Evolutionary conservation across 140 eudicot genomes (phyloP).

Genomic region (Cichorium intybus): DNA sequence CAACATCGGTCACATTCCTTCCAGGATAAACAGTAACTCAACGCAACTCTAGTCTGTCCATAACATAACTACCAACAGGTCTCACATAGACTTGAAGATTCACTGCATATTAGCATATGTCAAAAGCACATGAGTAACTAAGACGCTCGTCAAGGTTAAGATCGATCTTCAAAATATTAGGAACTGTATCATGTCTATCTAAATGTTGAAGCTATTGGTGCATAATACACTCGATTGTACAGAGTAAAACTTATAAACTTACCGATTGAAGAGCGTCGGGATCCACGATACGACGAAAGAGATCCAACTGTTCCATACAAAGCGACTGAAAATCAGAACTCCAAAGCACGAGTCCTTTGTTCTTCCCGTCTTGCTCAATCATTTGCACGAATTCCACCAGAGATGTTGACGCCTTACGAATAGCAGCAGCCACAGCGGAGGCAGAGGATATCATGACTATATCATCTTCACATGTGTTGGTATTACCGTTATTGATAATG

Average conservation of each 20-base stretch:
- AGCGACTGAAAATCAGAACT: slow-evolving; percentile 80
- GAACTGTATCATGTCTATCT: not conserved
- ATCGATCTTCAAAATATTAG: not conserved
- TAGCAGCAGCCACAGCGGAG: slow-evolving; percentile 67
- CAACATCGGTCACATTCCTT: slow-evolving; percentile 58
- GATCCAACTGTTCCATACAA: slow-evolving; percentile 72
- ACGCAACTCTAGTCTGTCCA: slow-evolving; percentile 92
- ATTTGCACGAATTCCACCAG: slow-evolving; percentile 86
- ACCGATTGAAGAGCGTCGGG: slow-evolving; percentile 82
- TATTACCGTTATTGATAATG: not conserved
- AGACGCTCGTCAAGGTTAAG: not conserved
- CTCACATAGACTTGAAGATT: slow-evolving; percentile 87
- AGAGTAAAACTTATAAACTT: slow-evolving; percentile 3
- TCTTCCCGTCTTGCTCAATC: slow-evolving; percentile 39
- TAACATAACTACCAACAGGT: slow-evolving; percentile 98
- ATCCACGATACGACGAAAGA: slow-evolving; percentile 77
- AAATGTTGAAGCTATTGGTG: not conserved
- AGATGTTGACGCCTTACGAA: slow-evolving; percentile 74
- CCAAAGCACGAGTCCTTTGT: slow-evolving; percentile 55
- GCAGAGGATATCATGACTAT: slow-evolving; percentile 61
- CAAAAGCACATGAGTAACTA: slow-evolving; percentile 10
- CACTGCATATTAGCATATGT: slow-evolving; percentile 6
- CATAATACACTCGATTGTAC: not conserved
- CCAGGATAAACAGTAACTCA: slow-evolving; percentile 68
- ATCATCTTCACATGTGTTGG: slow-evolving; percentile 22